Evolutionary conservation across 129 eudicot genomes (phyloP).

Genomic region (Arctium lappa): DNA sequence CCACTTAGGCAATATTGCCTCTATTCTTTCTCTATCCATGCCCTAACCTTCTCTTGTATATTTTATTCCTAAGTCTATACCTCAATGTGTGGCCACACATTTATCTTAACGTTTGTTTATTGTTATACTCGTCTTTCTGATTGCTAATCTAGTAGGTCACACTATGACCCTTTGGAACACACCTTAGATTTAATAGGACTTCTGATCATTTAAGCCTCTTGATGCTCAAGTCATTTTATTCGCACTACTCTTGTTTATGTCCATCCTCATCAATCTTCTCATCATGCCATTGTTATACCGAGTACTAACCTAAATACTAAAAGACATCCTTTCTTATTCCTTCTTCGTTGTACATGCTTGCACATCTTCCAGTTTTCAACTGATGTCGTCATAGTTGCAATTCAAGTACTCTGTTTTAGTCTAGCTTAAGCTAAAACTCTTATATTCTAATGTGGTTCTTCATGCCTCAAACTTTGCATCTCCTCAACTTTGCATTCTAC

Average conservation of each 20-base stretch:
- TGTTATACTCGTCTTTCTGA: not conserved
- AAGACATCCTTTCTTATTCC: not conserved
- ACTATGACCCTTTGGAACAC: not conserved
- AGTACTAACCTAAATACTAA: not conserved
- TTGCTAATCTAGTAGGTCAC: not conserved
- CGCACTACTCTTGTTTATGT: not conserved
- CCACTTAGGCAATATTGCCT: not conserved
- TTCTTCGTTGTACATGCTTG: not conserved
- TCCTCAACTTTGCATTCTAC: not conserved
- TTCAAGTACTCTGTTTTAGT: not conserved
- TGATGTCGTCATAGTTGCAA: not conserved
- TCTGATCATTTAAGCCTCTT: not conserved
- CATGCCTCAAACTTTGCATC: slow-evolving; percentile 3
- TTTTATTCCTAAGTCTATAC: not conserved
- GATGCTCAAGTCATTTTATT: slow-evolving; percentile 6
- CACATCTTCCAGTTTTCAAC: not conserved
- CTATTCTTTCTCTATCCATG: not conserved
- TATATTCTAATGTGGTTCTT: not conserved
- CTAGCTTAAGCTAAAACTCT: not conserved
- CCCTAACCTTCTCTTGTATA: not conserved
- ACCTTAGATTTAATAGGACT: not conserved
- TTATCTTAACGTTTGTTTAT: not conserved
- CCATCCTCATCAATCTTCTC: not conserved
- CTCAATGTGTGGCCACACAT: not conserved
- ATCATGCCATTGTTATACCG: not conserved